Percentiles rank a stretch among this genome's conserved stretches.
phyloP scores from a whole-genome alignment of 2,329 filamentous ascomycete species.

The Lecanoromycetidae sp. region DNA sequence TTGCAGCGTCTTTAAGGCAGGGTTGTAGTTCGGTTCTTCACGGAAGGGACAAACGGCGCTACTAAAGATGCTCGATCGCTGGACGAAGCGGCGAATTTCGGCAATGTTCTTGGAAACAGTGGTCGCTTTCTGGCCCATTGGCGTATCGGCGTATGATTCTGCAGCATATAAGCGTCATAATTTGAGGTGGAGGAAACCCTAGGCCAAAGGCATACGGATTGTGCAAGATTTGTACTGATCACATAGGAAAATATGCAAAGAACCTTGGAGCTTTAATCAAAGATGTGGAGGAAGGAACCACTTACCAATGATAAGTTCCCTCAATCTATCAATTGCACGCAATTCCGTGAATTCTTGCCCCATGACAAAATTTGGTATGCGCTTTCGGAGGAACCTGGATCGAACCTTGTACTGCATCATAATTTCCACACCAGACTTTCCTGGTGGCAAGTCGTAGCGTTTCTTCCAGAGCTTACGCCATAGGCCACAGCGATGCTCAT shows the following conservation, averaged over 20 bases:
- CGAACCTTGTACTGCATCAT: slow-evolving; percentile 28
- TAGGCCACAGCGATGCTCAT: slow-evolving; percentile 26
- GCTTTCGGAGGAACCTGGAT: not conserved
- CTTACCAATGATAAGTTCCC: slow-evolving; percentile 15
- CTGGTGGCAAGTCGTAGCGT: slow-evolving; percentile 29
- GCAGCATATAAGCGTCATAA: not conserved
- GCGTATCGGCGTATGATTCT: slow-evolving; percentile 5
- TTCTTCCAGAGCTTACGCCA: slow-evolving; percentile 36
- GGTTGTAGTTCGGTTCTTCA: not conserved
- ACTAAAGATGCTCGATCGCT: slow-evolving; percentile 6
- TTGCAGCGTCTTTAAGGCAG: slow-evolving; percentile 11
- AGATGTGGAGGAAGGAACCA: no score
- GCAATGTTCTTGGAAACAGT: slow-evolving; percentile 7
- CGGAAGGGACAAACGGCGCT: not conserved
- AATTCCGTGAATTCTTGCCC: slow-evolving; percentile 14
- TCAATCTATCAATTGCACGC: slow-evolving; percentile 10
- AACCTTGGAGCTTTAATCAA: no score
- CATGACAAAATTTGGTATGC: not conserved
- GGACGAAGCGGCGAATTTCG: slow-evolving; percentile 3
- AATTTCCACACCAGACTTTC: slow-evolving; percentile 23
- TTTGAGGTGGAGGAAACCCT: no score
- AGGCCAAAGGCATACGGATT: no score
- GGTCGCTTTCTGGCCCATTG: not conserved
- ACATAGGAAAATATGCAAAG: no score
- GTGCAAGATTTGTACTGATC: no score